phyloP scores from a whole-genome alignment of 139 green algal genomes.

The Gonium pectorale region DNA sequence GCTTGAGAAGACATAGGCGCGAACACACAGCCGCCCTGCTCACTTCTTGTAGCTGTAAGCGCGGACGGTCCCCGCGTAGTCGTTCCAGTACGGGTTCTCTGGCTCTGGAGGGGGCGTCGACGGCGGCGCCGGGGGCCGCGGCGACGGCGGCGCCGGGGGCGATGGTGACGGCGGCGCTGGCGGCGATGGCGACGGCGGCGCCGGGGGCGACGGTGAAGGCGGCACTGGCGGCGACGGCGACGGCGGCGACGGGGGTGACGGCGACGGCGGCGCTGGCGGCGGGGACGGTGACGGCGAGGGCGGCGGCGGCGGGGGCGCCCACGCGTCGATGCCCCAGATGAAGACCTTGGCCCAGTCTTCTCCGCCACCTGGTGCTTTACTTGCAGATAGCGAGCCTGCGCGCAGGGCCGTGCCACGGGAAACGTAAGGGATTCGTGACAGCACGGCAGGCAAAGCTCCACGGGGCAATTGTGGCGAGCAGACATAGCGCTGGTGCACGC shows the following conservation, averaged over 20 bases:
- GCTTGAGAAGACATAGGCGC: too few species aligned
- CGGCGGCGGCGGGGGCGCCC: neutral
- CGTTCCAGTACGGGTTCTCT: neutral
- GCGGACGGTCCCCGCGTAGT: neutral
- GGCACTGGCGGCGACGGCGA: neutral
- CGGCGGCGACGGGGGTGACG: neutral
- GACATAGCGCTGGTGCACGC: neutral
- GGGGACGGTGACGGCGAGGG: neutral
- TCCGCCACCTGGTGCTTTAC: slow-evolving; percentile 8
- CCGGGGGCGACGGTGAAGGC: neutral
- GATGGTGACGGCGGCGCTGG: neutral
- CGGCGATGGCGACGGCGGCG: neutral
- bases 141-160: neutral
- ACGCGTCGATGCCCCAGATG: slow-evolving; percentile 37
- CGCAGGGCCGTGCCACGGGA: neutral
- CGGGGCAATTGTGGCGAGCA: neutral
- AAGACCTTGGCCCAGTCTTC: slow-evolving; percentile 27
- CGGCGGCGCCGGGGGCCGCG: neutral
- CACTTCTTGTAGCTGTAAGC: slow-evolving; percentile 9
- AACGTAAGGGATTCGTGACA: neutral
- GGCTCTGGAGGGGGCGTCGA: neutral
- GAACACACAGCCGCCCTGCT: too few species aligned
- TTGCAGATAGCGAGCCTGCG: slow-evolving; percentile 3
- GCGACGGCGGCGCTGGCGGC: neutral
- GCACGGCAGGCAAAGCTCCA: neutral